A percentile compares a stretch with the other conserved stretches of the same genome.
These are phyloP conservation scores for Centella asiatica DNA, from an alignment of 129 eudicot genomes.

Conservation along the genomic window DNA sequence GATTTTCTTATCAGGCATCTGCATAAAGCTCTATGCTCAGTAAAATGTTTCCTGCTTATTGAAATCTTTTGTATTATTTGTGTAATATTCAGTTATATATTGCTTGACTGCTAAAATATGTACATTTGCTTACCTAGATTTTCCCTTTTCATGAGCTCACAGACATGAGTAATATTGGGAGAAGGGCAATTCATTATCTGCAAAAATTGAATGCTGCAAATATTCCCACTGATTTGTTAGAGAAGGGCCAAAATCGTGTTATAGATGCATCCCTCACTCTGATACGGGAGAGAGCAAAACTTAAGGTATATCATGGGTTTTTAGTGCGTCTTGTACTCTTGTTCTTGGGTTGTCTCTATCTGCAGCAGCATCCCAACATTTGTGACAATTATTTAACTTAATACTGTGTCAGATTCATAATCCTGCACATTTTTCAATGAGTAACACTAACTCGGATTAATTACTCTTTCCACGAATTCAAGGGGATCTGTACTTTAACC, in stretches of 20 bases:
- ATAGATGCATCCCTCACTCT: slow-evolving; percentile 94
- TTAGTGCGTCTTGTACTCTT: neutral
- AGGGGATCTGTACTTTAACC: too few relatives aligned
- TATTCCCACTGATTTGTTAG: slow-evolving; percentile 63
- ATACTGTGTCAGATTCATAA: too few relatives aligned
- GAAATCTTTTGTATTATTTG: neutral
- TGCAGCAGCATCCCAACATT: neutral
- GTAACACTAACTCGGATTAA: too few relatives aligned
- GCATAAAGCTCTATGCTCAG: neutral
- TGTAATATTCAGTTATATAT: neutral
- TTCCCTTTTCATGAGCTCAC: neutral
- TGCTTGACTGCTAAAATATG: neutral
- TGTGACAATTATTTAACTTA: too few relatives aligned
- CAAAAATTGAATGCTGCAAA: slow-evolving; percentile 56
- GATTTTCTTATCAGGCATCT: neutral
- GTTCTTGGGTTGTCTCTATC: neutral
- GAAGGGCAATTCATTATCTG: slow-evolving; percentile 66
- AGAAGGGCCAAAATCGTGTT: slow-evolving; percentile 81
- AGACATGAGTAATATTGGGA: slow-evolving; percentile 53
- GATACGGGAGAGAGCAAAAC: slow-evolving; percentile 95
- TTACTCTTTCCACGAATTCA: too few relatives aligned
- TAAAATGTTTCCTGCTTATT: neutral
- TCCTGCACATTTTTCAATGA: too few relatives aligned
- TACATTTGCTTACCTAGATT: neutral
- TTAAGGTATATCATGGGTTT: slow-evolving; percentile 46